These are phyloP conservation scores for Sambucus nigra DNA, from an alignment of 129 eudicot species.

Conservation along the genomic window DNA sequence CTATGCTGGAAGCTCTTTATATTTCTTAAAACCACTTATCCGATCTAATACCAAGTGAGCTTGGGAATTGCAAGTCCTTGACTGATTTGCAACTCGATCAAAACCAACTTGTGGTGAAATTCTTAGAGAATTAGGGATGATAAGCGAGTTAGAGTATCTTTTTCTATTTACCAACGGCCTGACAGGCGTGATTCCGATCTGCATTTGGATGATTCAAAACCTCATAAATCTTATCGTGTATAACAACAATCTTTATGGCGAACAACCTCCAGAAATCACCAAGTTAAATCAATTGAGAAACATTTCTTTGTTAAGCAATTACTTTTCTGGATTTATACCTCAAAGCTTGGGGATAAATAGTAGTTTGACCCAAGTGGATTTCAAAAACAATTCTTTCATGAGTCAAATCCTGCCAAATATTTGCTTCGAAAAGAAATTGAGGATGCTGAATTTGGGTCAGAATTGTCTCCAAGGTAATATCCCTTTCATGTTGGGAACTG, in stretches of 20 bases:
- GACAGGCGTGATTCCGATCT: slow-evolving; percentile 62
- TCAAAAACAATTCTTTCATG: slow-evolving; percentile 58
- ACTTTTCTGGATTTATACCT: slow-evolving; percentile 65
- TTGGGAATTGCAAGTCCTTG: slow-evolving; percentile 66
- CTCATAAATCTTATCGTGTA: slow-evolving; percentile 45
- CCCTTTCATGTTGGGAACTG: slow-evolving; percentile 64
- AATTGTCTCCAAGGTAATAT: slow-evolving; percentile 53
- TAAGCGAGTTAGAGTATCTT: slow-evolving; percentile 33
- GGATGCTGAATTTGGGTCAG: slow-evolving; percentile 43
- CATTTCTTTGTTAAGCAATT: slow-evolving; percentile 52
- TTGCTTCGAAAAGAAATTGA: slow-evolving; percentile 51
- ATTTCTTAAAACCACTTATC: slow-evolving; percentile 57
- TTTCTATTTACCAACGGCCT: slow-evolving; percentile 41
- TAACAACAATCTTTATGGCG: slow-evolving; percentile 52
- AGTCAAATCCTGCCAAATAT: slow-evolving; percentile 68
- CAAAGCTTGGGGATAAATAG: slow-evolving; percentile 61
- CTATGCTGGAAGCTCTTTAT: slow-evolving; percentile 32
- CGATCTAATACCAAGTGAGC: slow-evolving; percentile 61
- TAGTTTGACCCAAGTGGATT: slow-evolving; percentile 49
- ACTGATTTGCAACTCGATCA: slow-evolving; percentile 32
- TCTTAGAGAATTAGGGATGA: slow-evolving; percentile 58
- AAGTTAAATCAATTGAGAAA: slow-evolving; percentile 40
- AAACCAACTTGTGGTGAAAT: slow-evolving; percentile 62
- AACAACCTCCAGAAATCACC: slow-evolving; percentile 49
- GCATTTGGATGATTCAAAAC: slow-evolving; percentile 55